phyloP scores from a whole-genome alignment of 495 filamentous ascomycete genomes.

The Pseudomonodictys pantanalensis region DNA sequence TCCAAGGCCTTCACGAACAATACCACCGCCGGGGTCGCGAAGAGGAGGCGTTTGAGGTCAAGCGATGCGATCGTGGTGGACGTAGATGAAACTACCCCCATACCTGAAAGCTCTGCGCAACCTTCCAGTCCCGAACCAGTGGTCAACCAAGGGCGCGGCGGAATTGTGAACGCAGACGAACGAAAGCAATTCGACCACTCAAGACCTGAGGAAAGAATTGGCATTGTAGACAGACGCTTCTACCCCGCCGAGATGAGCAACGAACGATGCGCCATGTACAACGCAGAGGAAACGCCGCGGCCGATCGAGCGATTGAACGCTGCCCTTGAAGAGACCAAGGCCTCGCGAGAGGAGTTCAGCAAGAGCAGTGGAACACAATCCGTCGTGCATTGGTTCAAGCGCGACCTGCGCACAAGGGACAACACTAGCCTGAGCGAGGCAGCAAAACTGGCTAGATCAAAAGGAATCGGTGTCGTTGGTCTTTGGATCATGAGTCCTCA shows the following conservation, averaged over 20 bases:
- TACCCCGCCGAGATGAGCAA: conserved; percentile 86
- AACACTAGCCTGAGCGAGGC: conserved; percentile 72
- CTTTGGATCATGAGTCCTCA: conserved; percentile 82
- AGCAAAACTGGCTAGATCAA: conserved; percentile 56
- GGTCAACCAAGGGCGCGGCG: too few relatives aligned
- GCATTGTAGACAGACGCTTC: conserved; percentile 58
- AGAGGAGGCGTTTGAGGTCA: not conserved
- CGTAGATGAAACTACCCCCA: too few relatives aligned
- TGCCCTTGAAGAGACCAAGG: conserved; percentile 32
- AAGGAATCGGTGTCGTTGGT: conserved; percentile 61
- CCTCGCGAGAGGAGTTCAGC: conserved; percentile 38
- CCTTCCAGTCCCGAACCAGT: too few relatives aligned
- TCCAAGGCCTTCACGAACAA: not conserved
- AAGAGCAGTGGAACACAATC: conserved; percentile 46
- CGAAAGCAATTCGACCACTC: conserved; percentile 34
- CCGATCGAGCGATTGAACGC: conserved; percentile 55
- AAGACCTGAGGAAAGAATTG: conserved; percentile 32
- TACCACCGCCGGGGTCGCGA: not conserved
- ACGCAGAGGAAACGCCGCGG: conserved; percentile 58
- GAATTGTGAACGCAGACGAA: too few relatives aligned
- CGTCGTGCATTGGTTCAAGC: conserved; percentile 91
- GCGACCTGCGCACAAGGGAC: conserved; percentile 70
- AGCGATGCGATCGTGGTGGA: too few relatives aligned
- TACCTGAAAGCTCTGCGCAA: too few relatives aligned
- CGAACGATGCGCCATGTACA: conserved; percentile 69